Conservation (phyloP, 768 basidiomycete genomes). For the Collybiopsis luxurians region DNA sequence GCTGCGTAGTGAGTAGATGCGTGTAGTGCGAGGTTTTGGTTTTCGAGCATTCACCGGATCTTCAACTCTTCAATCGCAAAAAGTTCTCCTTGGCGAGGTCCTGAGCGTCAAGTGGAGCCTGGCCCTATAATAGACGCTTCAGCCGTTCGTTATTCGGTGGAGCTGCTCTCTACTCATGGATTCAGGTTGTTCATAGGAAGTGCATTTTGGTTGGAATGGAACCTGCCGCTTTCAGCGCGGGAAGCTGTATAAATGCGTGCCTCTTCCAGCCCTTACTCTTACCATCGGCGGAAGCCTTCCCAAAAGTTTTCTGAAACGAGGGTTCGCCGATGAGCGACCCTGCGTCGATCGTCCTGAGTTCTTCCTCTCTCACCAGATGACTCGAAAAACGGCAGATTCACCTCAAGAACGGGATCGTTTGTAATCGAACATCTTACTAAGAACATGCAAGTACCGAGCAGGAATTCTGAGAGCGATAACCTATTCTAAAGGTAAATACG, state of each 20-base stretch:
- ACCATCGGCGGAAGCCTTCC: not conserved
- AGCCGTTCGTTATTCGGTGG: too few relatives aligned
- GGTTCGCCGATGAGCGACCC: not conserved
- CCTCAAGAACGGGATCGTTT: not conserved
- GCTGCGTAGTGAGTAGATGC: not conserved
- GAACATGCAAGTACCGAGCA: too few relatives aligned
- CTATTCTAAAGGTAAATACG: too few relatives aligned
- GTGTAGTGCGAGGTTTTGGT: not conserved
- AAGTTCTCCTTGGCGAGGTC: not conserved
- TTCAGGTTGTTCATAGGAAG: too few relatives aligned
- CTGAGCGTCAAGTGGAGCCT: too few relatives aligned
- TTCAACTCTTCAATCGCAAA: not conserved
- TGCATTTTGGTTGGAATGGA: too few relatives aligned
- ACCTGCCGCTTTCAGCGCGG: too few relatives aligned
- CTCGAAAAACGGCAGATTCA: not conserved
- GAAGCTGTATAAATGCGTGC: not conserved
- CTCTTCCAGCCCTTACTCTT: not conserved
- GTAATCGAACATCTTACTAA: not conserved
- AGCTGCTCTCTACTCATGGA: too few relatives aligned
- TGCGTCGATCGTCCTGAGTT: not conserved
- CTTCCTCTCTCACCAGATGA: not conserved
- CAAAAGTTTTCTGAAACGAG: not conserved
- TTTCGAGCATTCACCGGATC: not conserved
- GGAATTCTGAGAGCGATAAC: too few relatives aligned
- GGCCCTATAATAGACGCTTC: too few relatives aligned